Conservation (phyloP, 768 basidiomycete species). For the Suillus clintonianus region DNA sequence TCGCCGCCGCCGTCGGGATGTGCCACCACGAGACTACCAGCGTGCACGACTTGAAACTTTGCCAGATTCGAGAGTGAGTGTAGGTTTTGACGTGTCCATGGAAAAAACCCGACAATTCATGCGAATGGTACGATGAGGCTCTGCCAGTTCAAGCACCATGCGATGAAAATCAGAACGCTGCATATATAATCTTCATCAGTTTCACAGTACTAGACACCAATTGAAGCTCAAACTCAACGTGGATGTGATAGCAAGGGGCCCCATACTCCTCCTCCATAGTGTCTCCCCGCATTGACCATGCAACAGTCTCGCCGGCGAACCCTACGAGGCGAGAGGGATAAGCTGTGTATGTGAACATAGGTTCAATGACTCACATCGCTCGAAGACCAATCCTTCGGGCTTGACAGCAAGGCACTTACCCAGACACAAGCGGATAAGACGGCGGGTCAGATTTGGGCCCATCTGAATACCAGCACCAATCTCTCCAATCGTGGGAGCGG, state of each 20-base stretch:
- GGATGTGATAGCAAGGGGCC: constrained; percentile 35
- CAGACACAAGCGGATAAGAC: constrained; percentile 54
- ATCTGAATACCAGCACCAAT: constrained; percentile 57
- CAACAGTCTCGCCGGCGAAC: constrained; percentile 36
- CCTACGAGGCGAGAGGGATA: constrained; percentile 13
- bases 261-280: constrained; percentile 33
- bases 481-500: constrained; percentile 39
- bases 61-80: constrained; percentile 44
- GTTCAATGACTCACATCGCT: constrained; percentile 38
- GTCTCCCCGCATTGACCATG: constrained; percentile 37
- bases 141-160: constrained; percentile 38
- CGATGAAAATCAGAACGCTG: constrained; percentile 50
- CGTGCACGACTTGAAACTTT: constrained; percentile 40
- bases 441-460: constrained; percentile 42
- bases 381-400: constrained; percentile 41
- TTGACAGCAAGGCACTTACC: constrained; percentile 41
- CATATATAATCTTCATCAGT: not conserved
- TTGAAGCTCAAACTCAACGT: constrained; percentile 26
- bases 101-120: constrained; percentile 38
- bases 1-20: constrained; percentile 42
- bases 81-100: constrained; percentile 32
- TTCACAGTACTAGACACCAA: not conserved
- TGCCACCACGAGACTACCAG: constrained; percentile 48
- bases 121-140: constrained; percentile 38
- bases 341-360: not conserved